Evolutionary conservation across 2,329 filamentous ascomycete species (phyloP).

Genomic region (Pseudocercospora cruenta): DNA sequence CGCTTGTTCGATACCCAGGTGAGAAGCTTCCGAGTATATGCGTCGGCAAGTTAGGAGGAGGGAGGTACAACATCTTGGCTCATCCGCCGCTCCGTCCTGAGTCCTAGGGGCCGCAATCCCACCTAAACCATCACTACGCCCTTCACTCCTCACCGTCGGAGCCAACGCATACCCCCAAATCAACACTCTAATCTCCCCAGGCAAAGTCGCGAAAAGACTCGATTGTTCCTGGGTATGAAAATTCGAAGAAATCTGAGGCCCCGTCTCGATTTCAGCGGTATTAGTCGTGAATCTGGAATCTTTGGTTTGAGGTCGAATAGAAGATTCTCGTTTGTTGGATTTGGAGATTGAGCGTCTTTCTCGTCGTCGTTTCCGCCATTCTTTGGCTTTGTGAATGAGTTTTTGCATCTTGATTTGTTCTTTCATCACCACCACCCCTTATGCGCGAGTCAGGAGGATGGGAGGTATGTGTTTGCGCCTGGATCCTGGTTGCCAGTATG

Average conservation of each 20-base stretch:
- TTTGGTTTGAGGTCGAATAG: not conserved
- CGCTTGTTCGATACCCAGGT: conserved; percentile 2
- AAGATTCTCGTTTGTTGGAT: not conserved
- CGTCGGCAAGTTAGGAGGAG: not conserved
- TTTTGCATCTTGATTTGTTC: conserved; percentile 7
- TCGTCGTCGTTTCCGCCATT: not conserved
- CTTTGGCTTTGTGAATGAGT: conserved; percentile 1
- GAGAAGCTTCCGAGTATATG: not conserved
- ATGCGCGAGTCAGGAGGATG: not conserved
- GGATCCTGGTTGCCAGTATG: not conserved
- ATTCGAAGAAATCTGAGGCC: not conserved
- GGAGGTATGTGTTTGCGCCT: too few relatives aligned
- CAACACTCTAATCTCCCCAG: not conserved
- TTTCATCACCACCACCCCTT: conserved; percentile 1
- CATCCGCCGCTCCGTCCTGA: not conserved
- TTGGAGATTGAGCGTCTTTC: not conserved
- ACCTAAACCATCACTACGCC: too few relatives aligned
- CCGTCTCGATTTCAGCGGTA: not conserved
- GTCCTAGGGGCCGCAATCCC: too few relatives aligned
- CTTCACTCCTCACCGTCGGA: not conserved
- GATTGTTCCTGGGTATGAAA: conserved; percentile 7
- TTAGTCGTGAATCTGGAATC: not conserved
- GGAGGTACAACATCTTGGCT: not conserved
- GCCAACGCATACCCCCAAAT: not conserved
- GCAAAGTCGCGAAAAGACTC: not conserved